These are phyloP conservation scores for Dactylellina leptospora DNA, from an alignment of 2,329 filamentous ascomycete species.

Conservation along the genomic window DNA sequence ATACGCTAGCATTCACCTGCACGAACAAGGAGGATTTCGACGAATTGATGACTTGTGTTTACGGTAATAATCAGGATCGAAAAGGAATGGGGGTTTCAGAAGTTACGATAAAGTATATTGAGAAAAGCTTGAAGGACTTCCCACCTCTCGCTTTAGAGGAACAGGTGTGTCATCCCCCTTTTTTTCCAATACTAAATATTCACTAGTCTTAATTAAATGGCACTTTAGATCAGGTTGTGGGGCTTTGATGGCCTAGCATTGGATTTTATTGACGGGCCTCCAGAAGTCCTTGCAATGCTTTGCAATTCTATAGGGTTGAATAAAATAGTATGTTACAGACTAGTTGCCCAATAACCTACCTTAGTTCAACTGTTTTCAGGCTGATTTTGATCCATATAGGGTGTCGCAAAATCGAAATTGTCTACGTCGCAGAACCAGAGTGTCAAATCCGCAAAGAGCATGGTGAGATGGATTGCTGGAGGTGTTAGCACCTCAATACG, in stretches of 20 bases:
- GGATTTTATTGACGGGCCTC: slow-evolving; percentile 81
- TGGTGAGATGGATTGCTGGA: slow-evolving; percentile 27
- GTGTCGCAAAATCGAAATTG: slow-evolving; percentile 59
- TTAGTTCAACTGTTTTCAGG: neutral
- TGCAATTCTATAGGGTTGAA: slow-evolving; percentile 66
- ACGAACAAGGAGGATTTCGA: slow-evolving; percentile 79
- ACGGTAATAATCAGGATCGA: slow-evolving; percentile 57
- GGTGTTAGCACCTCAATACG: slow-evolving; percentile 14
- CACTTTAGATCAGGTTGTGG: slow-evolving; percentile 62
- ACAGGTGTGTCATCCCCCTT: slow-evolving; percentile 8
- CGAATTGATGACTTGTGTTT: slow-evolving; percentile 73
- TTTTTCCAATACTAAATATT: neutral
- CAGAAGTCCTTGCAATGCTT: slow-evolving; percentile 85
- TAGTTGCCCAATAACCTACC: neutral
- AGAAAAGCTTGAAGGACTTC: slow-evolving; percentile 27
- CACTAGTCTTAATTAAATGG: too few relatives aligned
- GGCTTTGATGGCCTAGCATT: slow-evolving; percentile 78
- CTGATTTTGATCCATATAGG: too few relatives aligned
- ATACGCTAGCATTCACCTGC: slow-evolving; percentile 73
- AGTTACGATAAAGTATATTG: slow-evolving; percentile 68
- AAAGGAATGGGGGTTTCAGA: slow-evolving; percentile 72
- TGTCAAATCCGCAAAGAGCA: slow-evolving; percentile 22
- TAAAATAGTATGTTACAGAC: slow-evolving; percentile 22
- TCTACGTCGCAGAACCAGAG: slow-evolving; percentile 22
- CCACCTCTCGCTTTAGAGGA: slow-evolving; percentile 18